phyloP scores from a whole-genome alignment of 768 basidiomycete species.

The Multifurca ochricompacta region DNA sequence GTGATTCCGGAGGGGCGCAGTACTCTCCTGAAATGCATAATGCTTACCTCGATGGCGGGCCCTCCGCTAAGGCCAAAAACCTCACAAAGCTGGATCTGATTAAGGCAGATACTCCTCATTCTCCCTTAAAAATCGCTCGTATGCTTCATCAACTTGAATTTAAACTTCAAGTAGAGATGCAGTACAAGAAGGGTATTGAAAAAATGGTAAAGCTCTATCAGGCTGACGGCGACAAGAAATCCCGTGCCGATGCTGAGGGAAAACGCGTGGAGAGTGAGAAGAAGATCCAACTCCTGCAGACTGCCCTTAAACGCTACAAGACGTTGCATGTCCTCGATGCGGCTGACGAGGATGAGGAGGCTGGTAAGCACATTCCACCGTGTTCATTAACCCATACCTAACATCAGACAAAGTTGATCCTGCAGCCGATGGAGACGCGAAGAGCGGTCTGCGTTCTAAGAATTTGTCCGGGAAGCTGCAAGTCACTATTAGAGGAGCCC shows the following conservation, averaged over 20 bases:
- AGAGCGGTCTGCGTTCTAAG: slow-evolving; percentile 89
- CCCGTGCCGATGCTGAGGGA: slow-evolving; percentile 85
- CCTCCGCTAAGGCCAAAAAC: slow-evolving; percentile 47
- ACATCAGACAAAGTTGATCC: slow-evolving; percentile 15
- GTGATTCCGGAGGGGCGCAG: slow-evolving; percentile 17
- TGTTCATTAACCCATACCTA: neutral
- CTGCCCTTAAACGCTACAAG: slow-evolving; percentile 94
- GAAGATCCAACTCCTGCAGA: slow-evolving; percentile 89
- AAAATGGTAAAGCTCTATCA: slow-evolving; percentile 98
- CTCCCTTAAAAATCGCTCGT: slow-evolving; percentile 89
- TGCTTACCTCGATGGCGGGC: slow-evolving; percentile 32
- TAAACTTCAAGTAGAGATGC: slow-evolving; percentile 96
- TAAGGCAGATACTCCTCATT: slow-evolving; percentile 95
- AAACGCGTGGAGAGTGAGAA: slow-evolving; percentile 93
- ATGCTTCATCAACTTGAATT: slow-evolving; percentile 99
- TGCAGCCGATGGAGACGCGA: slow-evolving; percentile 63
- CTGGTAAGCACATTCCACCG: slow-evolving; percentile 34
- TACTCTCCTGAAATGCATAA: slow-evolving; percentile 24
- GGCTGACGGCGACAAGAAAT: slow-evolving; percentile 95
- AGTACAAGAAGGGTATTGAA: slow-evolving; percentile 97
- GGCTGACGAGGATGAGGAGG: slow-evolving; percentile 72
- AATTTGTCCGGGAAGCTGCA: slow-evolving; percentile 89
- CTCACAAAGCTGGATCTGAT: slow-evolving; percentile 89
- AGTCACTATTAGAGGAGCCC: slow-evolving; percentile 81
- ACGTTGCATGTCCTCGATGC: slow-evolving; percentile 91